Evolutionary conservation across 768 basidiomycete species (phyloP).

Genomic region (Cystofilobasidium bisporidii): DNA sequence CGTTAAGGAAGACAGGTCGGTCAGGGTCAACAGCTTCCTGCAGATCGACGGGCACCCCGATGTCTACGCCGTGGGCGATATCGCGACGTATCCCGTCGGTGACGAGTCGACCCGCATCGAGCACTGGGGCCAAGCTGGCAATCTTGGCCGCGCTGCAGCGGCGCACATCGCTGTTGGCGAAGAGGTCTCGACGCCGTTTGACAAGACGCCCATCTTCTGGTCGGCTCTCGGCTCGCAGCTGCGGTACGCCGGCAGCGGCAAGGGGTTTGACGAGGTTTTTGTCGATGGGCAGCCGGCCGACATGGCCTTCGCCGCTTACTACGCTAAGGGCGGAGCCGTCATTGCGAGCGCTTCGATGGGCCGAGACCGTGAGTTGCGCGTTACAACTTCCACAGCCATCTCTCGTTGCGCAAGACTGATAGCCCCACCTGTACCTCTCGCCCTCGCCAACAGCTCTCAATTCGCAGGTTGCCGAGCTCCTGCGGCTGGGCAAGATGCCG

Average conservation of each 20-base stretch:
- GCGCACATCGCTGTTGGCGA: constrained; percentile 57
- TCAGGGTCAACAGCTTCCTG: constrained; percentile 67
- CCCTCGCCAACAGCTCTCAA: constrained; percentile 54
- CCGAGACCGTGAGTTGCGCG: constrained; percentile 49
- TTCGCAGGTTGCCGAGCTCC: constrained; percentile 63
- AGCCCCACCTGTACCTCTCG: too few relatives aligned
- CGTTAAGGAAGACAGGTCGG: constrained; percentile 65
- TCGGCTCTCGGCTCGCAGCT: constrained; percentile 81
- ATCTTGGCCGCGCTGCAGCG: constrained; percentile 72
- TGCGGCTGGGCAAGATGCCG: constrained; percentile 73
- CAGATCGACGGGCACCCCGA: constrained; percentile 49
- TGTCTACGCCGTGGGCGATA: constrained; percentile 60
- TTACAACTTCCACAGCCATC: too few relatives aligned
- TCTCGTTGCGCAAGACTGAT: too few relatives aligned
- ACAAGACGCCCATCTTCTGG: constrained; percentile 81
- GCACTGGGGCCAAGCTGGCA: constrained; percentile 89
- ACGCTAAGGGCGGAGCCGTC: constrained; percentile 38
- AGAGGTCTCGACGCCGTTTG: constrained; percentile 48
- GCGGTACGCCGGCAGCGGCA: constrained; percentile 66
- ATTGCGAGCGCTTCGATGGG: constrained; percentile 46
- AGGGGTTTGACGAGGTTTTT: constrained; percentile 62
- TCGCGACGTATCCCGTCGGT: constrained; percentile 30
- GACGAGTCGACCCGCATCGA: constrained; percentile 70
- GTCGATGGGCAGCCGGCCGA: constrained; percentile 65
- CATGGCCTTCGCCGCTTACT: constrained; percentile 50